A percentile compares a stretch with the other conserved stretches of the same genome.
Evolutionary conservation across 495 filamentous ascomycete species (phyloP).

Genomic region (Lineolata rhizophorae): DNA sequence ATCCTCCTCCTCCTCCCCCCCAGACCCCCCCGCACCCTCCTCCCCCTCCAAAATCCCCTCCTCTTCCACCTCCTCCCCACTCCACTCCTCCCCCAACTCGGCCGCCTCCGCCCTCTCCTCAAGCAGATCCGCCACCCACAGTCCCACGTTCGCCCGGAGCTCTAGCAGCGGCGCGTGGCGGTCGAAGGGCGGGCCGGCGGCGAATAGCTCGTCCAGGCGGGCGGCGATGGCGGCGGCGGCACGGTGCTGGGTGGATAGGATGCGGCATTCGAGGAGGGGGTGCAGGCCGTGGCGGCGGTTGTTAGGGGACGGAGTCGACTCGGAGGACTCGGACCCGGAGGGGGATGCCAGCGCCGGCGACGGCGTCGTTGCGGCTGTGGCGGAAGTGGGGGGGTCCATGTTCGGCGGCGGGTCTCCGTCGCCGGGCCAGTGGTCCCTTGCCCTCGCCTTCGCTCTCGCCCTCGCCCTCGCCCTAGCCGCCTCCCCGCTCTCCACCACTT

Average conservation of each 20-base stretch:
- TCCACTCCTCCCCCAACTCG: too few relatives aligned
- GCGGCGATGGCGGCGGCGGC: conserved; percentile 32
- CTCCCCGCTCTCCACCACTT: background rate
- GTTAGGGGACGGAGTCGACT: background rate
- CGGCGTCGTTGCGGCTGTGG: background rate
- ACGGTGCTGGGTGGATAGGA: conserved; percentile 16
- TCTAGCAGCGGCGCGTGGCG: conserved; percentile 32
- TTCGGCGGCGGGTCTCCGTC: background rate
- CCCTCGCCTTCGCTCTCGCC: too few relatives aligned
- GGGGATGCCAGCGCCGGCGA: background rate
- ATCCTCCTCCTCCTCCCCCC: too few relatives aligned
- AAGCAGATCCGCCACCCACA: conserved; percentile 43
- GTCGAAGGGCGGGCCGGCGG: conserved; percentile 35
- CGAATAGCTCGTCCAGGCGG: conserved; percentile 41
- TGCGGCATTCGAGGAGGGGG: conserved; percentile 4
- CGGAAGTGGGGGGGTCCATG: background rate
- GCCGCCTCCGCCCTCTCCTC: too few relatives aligned
- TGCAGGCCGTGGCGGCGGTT: conserved; percentile 1
- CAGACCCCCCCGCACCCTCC: too few relatives aligned
- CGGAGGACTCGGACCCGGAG: background rate
- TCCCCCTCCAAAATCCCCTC: too few relatives aligned
- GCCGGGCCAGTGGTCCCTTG: too few relatives aligned
- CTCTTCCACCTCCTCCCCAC: too few relatives aligned
- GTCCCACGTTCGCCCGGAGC: conserved; percentile 40
- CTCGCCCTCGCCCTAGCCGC: too few relatives aligned